These are phyloP conservation scores for Mycena pura DNA, from an alignment of 768 basidiomycete species.

Conservation along the genomic window DNA sequence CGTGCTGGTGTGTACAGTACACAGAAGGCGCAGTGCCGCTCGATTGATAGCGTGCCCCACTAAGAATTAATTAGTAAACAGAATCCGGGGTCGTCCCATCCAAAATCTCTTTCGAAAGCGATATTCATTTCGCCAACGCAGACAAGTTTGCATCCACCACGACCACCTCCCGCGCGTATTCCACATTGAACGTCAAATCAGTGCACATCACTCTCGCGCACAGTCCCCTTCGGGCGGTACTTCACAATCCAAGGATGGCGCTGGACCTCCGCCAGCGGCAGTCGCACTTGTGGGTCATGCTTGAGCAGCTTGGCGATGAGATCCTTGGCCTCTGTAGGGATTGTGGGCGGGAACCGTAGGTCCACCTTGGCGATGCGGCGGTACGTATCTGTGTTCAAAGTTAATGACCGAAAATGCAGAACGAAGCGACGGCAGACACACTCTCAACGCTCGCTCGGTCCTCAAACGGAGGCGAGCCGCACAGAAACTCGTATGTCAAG, in stretches of 20 bases:
- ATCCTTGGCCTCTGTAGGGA: conserved; percentile 72
- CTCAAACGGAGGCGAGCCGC: conserved; percentile 83
- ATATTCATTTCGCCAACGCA: neutral
- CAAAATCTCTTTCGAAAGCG: neutral
- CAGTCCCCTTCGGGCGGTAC: no score
- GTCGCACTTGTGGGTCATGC: no score
- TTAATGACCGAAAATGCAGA: neutral
- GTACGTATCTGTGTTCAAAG: conserved; percentile 76
- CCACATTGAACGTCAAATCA: neutral
- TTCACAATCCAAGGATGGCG: no score
- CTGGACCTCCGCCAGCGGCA: no score
- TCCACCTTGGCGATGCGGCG: conserved; percentile 90
- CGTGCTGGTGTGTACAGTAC: no score
- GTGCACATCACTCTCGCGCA: no score
- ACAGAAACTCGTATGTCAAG: conserved; percentile 92
- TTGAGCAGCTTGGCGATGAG: conserved; percentile 66
- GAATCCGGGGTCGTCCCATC: neutral
- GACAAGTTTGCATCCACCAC: neutral
- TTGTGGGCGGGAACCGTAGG: conserved; percentile 63
- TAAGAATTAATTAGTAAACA: no score
- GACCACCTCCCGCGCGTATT: neutral
- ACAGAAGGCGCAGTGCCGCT: no score
- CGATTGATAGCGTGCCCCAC: no score
- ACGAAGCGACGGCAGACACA: conserved; percentile 43
- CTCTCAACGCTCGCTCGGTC: conserved; percentile 80